A percentile compares a stretch with the other conserved stretches of the same genome.
phyloP scores from a whole-genome alignment of 2,329 filamentous ascomycete species.

The Leptodontidium sp. region DNA sequence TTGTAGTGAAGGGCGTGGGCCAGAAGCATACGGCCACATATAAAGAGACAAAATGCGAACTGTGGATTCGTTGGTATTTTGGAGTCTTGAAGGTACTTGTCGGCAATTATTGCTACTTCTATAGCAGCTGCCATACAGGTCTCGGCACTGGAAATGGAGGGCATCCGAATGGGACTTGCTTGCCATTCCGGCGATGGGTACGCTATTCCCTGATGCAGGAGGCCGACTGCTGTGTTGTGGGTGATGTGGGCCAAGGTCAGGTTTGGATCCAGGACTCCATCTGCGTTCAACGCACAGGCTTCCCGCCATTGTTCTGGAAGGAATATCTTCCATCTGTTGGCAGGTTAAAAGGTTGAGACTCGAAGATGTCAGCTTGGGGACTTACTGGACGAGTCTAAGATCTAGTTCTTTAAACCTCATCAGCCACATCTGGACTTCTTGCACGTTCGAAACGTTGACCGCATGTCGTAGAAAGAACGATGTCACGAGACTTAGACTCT shows the following conservation, averaged over 20 bases:
- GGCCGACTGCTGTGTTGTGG: slow-evolving; percentile 44
- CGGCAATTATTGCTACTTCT: slow-evolving; percentile 32
- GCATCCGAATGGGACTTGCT: slow-evolving; percentile 36
- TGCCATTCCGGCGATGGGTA: slow-evolving; percentile 47
- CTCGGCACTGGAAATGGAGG: slow-evolving; percentile 23
- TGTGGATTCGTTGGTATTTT: slow-evolving; percentile 46
- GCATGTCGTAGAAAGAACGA: no score
- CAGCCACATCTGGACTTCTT: slow-evolving; percentile 48
- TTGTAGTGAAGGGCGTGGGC: slow-evolving; percentile 42
- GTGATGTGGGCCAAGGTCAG: slow-evolving; percentile 45
- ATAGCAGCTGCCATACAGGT: no score
- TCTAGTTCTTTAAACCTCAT: slow-evolving; percentile 47
- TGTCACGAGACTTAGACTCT: no score
- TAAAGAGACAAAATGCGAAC: slow-evolving; percentile 45
- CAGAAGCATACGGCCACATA: slow-evolving; percentile 46
- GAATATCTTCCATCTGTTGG: slow-evolving; percentile 44
- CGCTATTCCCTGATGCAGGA: slow-evolving; percentile 44
- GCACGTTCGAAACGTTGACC: neutral
- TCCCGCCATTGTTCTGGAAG: slow-evolving; percentile 46
- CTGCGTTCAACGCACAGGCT: slow-evolving; percentile 49
- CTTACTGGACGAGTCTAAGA: slow-evolving; percentile 43
- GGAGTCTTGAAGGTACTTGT: slow-evolving; percentile 41
- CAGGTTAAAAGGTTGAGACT: neutral
- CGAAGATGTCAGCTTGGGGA: slow-evolving; percentile 1
- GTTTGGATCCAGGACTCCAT: slow-evolving; percentile 47